Base-by-base conservation (phyloP, 2,329 filamentous ascomycete species). In the Ilyonectria mors-panacis region DNA sequence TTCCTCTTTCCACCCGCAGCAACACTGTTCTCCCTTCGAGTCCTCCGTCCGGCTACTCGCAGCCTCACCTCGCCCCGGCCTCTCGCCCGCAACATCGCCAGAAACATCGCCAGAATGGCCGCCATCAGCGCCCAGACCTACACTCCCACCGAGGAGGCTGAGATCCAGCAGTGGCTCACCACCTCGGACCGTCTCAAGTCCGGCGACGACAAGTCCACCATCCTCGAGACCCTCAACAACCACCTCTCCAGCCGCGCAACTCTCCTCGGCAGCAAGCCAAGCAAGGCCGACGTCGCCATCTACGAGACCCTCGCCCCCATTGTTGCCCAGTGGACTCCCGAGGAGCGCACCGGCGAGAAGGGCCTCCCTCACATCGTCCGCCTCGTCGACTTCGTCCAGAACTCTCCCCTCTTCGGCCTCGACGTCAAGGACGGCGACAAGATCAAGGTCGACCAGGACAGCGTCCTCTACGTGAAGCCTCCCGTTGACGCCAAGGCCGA, bases 301-400 rank as follows among this genome's bases (percentile, higher is more conserved):
- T 98, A 96, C 86, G 86, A 93, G 71, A 88, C 91, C 60, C 87
- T 97, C 37, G 92, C 92, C 1, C 92, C 94, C 13, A 79, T 92
- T 44, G 93, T 97, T 66, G 89, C 92, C 78, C 85, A 86, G 71
- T 98, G 95, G 95, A 89, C 88, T 2, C 83, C 92, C 53, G 94
- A 98, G 84, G 90, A 97, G 87, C 90, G 93, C 78, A 97, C 95
- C 23, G 95, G 95, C 69, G 91, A 97, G 84, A 88, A 94, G 70
- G 95, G 95, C 68, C 92, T 92, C 81, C 95, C 97, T 70, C 91
- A 98, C 83, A 93, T 98, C 73, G 93, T 98, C 65, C 93, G 95
- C 73, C 93, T 94, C 80, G 83, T 98, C 78, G 95, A 98, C 84
- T 97, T 98, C 79, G 93, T 98, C 71, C 95, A 98, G 86, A 97